Evolutionary conservation across 2,329 filamentous ascomycete species (phyloP).

Genomic region (Botrytis cinerea): DNA sequence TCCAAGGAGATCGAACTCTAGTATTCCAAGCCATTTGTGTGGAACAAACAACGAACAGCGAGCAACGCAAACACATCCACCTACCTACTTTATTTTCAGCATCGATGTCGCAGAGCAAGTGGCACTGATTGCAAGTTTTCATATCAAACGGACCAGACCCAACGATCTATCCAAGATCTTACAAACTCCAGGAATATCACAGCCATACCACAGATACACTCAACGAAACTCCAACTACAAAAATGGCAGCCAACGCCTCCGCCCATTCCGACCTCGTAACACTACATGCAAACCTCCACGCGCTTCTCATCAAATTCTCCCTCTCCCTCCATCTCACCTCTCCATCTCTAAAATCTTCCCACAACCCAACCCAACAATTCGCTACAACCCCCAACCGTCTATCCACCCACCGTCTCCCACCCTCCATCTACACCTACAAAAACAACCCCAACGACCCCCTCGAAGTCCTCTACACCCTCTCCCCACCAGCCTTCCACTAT

Average conservation of each 20-base stretch:
- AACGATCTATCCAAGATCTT: neutral
- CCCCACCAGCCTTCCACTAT: conserved; percentile 24
- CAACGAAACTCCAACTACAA: neutral
- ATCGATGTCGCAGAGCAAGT: neutral
- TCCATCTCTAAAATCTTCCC: neutral
- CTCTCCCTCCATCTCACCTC: neutral
- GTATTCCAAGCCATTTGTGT: neutral
- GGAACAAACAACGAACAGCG: neutral
- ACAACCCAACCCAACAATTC: too few relatives aligned
- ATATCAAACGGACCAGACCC: neutral
- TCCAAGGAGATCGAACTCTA: too few relatives aligned
- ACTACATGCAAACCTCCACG: neutral
- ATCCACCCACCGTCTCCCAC: neutral
- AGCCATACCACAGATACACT: neutral
- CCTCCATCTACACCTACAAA: neutral
- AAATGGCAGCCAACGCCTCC: conserved; percentile 11
- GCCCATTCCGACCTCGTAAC: conserved; percentile 7
- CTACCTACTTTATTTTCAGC: neutral
- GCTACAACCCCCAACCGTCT: neutral
- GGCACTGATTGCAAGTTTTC: neutral
- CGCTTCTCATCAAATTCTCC: neutral
- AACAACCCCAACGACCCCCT: conserved; percentile 21
- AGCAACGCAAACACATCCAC: neutral
- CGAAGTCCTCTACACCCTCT: conserved; percentile 31
- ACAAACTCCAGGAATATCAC: neutral